A percentile compares a stretch with the other conserved stretches of the same genome.
phyloP scores from a whole-genome alignment of 345 rosid genomes.

The Clarkia xantiana region DNA sequence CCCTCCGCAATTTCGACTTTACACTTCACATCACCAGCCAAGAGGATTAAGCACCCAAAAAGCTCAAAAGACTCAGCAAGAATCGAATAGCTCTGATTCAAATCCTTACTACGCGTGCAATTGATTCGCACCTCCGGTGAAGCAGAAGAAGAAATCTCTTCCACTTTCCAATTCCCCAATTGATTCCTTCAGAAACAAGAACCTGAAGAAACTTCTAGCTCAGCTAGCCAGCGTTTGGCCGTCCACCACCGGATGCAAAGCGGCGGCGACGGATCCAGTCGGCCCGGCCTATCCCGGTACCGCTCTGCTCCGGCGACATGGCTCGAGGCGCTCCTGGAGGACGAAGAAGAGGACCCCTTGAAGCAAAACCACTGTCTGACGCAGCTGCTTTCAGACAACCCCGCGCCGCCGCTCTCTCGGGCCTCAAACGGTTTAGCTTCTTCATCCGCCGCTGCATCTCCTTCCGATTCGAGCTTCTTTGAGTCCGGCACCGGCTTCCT shows the following conservation, averaged over 20 bases:
- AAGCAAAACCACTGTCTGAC: conserved; percentile 56
- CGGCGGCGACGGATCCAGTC: conserved; percentile 23
- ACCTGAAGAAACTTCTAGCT: neutral
- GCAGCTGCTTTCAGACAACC: conserved; percentile 34
- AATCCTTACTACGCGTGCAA: no score
- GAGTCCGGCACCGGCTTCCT: conserved; percentile 23
- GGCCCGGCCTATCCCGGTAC: conserved; percentile 43
- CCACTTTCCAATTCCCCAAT: no score
- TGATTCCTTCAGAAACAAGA: no score
- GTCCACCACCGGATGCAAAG: neutral
- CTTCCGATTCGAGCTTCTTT: no score
- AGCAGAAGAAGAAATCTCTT: no score
- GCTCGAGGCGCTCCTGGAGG: conserved; percentile 59
- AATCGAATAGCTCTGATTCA: no score
- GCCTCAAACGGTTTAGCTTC: conserved; percentile 19
- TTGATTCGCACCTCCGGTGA: no score
- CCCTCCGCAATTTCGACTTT: no score
- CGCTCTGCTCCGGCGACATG: conserved; percentile 69
- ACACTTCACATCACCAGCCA: no score
- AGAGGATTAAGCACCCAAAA: no score
- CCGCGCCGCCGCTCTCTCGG: conserved; percentile 17
- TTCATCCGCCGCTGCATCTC: conserved; percentile 10
- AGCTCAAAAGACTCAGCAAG: no score
- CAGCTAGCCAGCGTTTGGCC: neutral
- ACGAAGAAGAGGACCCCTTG: conserved; percentile 55